Evolutionary conservation across 2,329 filamentous ascomycete genomes (phyloP), one percentile per base, ranked within the genome.

Genomic region (Alternaria triticimaculans): DNA sequence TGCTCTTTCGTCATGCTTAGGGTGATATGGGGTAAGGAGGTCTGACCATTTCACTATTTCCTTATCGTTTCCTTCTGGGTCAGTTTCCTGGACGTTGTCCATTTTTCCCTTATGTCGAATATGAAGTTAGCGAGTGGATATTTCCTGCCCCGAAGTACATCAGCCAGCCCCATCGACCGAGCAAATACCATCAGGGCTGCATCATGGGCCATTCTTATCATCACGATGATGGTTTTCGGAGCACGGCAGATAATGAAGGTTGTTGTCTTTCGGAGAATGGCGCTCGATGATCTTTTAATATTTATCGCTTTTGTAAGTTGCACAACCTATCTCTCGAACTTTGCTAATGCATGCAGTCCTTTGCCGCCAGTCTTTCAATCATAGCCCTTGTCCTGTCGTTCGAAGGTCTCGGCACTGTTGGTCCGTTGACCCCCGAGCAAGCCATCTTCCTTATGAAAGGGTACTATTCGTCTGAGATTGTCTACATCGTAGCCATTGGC

Each of bases 401-500:
- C 3, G 62, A 75, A 21, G 73, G 75, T 43, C 69, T 77, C 14
- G 73, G 74, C 11, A 60, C 65, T 2, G 25, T 58, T 3, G 63
- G 45, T 23, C 30, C 50, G 5, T 55, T 76, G 26, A 71, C 73
- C 9, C 11, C 68, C 20, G 62, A 63, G 51, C 68, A 70, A 45
- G 69, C 65, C 18, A 62, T 73, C 28, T 48, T 50, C 8, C 66
- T 78, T 43, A 74, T 75, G 67, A 78, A 78, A 57, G 73, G 65
- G 7, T 70, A 73, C 60, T 79, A 79, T 23, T 72, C 71, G 15
- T 77, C 73, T 21, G 71, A 78, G n/a, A 70, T 78, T n/a, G 55
- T 79, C 9, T 79, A 79, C 64, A 59, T 78, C 11, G 62, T 63
- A 6, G 66, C 74, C 0, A 50, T 78, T 14, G 73, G 75, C 50